Conservation (phyloP, 176 grass and related monocot species). For the Cocos nucifera region DNA sequence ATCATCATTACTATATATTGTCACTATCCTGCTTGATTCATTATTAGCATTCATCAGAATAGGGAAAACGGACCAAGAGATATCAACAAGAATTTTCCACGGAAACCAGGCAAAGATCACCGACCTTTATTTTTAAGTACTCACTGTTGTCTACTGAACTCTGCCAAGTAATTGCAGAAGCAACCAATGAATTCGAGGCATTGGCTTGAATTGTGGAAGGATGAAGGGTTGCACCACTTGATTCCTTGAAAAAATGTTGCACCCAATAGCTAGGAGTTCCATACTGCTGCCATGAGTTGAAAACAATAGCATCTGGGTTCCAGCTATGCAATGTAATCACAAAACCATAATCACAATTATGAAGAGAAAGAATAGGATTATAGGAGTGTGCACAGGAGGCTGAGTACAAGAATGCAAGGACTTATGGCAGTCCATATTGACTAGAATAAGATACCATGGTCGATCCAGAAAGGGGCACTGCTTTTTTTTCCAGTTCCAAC, state of each 20-base stretch:
- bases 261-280: slow-evolving; percentile 94
- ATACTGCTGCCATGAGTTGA: slow-evolving; percentile 74
- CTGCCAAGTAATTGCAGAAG: slow-evolving; percentile 78
- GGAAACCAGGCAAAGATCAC: background rate
- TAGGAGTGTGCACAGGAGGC: background rate
- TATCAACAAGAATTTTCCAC: background rate
- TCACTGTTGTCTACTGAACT: slow-evolving; percentile 34
- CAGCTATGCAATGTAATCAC: slow-evolving; percentile 35
- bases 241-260: slow-evolving; percentile 64
- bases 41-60: too few species aligned
- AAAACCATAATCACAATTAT: too few species aligned
- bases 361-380: background rate
- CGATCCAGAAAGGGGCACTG: too few species aligned
- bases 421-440: too few species aligned
- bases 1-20: too few species aligned
- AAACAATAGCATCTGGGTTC: slow-evolving; percentile 84
- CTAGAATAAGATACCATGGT: too few species aligned
- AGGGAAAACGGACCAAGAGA: too few species aligned
- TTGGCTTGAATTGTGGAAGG: slow-evolving; percentile 49
- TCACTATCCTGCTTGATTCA: too few species aligned
- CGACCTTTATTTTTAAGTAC: slow-evolving; percentile 73
- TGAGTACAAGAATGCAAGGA: too few species aligned
- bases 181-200: slow-evolving; percentile 40
- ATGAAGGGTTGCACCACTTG: slow-evolving; percentile 55
- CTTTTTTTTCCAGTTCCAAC: too few species aligned